Evolutionary conservation across 257 asterid genomes (phyloP).

Genomic region (Anisodus tanguticus): DNA sequence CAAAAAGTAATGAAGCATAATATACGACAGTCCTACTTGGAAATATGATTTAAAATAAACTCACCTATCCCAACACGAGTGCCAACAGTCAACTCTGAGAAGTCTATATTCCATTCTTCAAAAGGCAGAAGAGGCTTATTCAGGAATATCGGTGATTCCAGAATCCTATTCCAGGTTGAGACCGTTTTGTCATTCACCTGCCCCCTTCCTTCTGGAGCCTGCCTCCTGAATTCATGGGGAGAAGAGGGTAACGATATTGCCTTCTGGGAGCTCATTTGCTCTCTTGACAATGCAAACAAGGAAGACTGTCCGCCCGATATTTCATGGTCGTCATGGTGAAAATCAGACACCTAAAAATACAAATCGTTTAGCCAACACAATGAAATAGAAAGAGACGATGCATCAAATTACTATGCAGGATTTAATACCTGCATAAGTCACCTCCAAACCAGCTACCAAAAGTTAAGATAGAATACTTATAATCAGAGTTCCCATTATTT

Average conservation of each 20-base stretch:
- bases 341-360: conserved; percentile 39
- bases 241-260: conserved; percentile 96
- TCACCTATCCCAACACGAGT: conserved; percentile 97
- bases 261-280: conserved; percentile 47
- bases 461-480: background rate
- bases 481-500: conserved; percentile 7
- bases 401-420: background rate
- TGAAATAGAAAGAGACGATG: background rate
- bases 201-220: conserved; percentile 45
- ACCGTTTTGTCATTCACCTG: conserved; percentile 65
- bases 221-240: conserved; percentile 80
- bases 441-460: no score
- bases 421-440: no score
- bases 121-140: conserved; percentile 80
- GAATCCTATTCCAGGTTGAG: conserved; percentile 84
- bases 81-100: conserved; percentile 85
- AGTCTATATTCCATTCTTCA: conserved; percentile 95
- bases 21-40: background rate
- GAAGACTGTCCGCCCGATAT: conserved; percentile 45
- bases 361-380: background rate
- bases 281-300: conserved; percentile 41
- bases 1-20: background rate
- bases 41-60: conserved; percentile 33
- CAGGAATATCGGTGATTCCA: conserved; percentile 78
- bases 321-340: conserved; percentile 41